Base-by-base conservation (phyloP, 768 basidiomycete species). In the Lentinula aciculospora region DNA sequence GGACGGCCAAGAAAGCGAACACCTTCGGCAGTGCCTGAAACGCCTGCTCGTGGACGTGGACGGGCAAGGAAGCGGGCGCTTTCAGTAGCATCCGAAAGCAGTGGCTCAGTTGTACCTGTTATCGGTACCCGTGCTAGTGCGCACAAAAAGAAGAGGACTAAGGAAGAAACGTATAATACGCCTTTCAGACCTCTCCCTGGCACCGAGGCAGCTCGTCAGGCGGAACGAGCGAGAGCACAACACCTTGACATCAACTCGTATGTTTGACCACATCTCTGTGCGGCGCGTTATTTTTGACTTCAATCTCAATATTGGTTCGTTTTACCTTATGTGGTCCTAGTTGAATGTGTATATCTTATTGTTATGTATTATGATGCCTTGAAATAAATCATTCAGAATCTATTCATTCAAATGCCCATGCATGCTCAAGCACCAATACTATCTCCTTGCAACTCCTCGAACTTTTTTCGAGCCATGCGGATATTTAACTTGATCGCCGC, bases 401-500 rank as follows among this genome's bases (percentile, higher is more conserved):
- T 3, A 55, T 56, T 36, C 17, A n/a, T n/a, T n/a, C n/a, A n/a
- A n/a, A n/a, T n/a, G n/a, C n/a, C n/a, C n/a, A n/a, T n/a, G n/a
- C n/a, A n/a, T n/a, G n/a, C n/a, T n/a, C 56, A 76, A 13, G 73
- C 70, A 57, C 70, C 59, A 47, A 85, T 71, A 61, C 81, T 85
- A 68, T 88, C 86, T 8, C 83, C 86, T 69, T 94, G 91, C 27
- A 98, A 81, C 65, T 94, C 89, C 64, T 94, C 92, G 58, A 98
- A 94, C 69, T 95, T 95, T 53, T 79, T 75, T 28, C 92, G 83
- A 21, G 92, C 90, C 66, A 95, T 83, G 36, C 86, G 82, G 59
- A 98, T 89, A 68, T 97, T 97, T 69, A 94, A 78, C 68, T 84
- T 86, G 61, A 98, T 69, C 13, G 94, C 90, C 2, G 91, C 92